Base-by-base conservation (phyloP, 2,329 filamentous ascomycete species). In the Hypoxylon sp. region DNA sequence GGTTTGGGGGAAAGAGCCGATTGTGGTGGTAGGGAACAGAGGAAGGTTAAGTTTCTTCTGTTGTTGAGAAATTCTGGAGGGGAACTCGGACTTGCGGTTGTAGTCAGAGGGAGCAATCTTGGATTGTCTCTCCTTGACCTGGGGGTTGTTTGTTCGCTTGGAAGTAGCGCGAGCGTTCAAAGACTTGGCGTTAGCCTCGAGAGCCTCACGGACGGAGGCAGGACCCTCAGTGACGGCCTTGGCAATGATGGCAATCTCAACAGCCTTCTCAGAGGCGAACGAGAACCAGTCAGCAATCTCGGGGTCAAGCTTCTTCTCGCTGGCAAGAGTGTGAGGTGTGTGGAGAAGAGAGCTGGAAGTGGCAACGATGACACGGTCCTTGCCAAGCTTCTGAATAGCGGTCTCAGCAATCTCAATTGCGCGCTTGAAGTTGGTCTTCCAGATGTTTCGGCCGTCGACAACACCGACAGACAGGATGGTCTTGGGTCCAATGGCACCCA, bases 341-440 rank as follows among this genome's bases (percentile, higher is more conserved):
- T 99, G 96, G 72, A 99, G 93, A 76, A 99, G 93, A 75, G 96
- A 98, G 87, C 92, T 96, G 79, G 96, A 98, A 75, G 94, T 98
- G 79, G 96, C 93, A 75, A 97, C 93, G 75, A 99, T 93, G 82
- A 99, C 95, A 80, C 96, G 93, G 75, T 98, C 94, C 88, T 97
- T 95, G 85, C 96, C 95, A 72, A 99, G 90, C 87, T 97, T 89
- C 87, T 98, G 93, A 78, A 98, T 86, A 73, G 95, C 96, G 67
- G 89, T 86, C 89, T 98, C 93, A 69, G 96, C 92, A 72, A 86
- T 89, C 87, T 96, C 94, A 73, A 99, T 97, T 79, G 96, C 94
- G 78, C 89, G 90, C 89, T 97, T 92, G 86, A 98, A 92, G 91
- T 98, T 97, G 85, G 94, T 98, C 93, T 99, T 99, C 96, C 96